Evolutionary conservation across 495 filamentous ascomycete genomes (phyloP).

Genomic region (Aspergillus leporis): DNA sequence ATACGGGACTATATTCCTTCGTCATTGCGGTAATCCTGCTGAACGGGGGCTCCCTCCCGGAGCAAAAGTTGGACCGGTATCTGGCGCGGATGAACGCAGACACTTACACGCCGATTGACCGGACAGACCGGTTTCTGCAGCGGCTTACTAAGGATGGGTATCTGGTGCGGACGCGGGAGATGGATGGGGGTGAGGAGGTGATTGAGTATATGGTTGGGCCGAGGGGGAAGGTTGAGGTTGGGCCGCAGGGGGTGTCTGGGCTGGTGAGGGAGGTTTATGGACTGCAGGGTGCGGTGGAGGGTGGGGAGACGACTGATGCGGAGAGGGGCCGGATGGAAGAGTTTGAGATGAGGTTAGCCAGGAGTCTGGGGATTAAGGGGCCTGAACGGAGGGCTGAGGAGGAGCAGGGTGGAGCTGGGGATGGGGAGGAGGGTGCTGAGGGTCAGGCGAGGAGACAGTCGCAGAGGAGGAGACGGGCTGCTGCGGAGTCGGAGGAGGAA

Average conservation of each 20-base stretch:
- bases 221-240: constrained; percentile 84
- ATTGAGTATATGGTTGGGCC: constrained; percentile 79
- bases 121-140: constrained; percentile 72
- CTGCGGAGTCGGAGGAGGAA: constrained; percentile 35
- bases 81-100: constrained; percentile 75
- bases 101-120: constrained; percentile 70
- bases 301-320: constrained; percentile 47
- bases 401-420: constrained; percentile 17
- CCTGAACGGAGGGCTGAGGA: constrained; percentile 13
- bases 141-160: constrained; percentile 82
- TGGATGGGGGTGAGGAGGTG: constrained; percentile 67
- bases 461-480: constrained; percentile 11
- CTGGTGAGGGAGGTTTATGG: constrained; percentile 66
- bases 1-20: constrained; percentile 77
- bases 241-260: constrained; percentile 65
- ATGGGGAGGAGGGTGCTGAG: constrained; percentile 14
- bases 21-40: constrained; percentile 74
- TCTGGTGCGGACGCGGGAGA: constrained; percentile 68
- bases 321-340: constrained; percentile 30
- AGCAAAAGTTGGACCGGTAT: constrained; percentile 71
- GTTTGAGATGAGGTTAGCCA: constrained; percentile 32
- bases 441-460: too few relatives aligned
- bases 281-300: constrained; percentile 30
- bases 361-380: constrained; percentile 31
- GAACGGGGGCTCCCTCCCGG: constrained; percentile 69